These are phyloP conservation scores for Musa balbisiana DNA, from an alignment of 202 grass and related monocot genomes.

Conservation along the genomic window DNA sequence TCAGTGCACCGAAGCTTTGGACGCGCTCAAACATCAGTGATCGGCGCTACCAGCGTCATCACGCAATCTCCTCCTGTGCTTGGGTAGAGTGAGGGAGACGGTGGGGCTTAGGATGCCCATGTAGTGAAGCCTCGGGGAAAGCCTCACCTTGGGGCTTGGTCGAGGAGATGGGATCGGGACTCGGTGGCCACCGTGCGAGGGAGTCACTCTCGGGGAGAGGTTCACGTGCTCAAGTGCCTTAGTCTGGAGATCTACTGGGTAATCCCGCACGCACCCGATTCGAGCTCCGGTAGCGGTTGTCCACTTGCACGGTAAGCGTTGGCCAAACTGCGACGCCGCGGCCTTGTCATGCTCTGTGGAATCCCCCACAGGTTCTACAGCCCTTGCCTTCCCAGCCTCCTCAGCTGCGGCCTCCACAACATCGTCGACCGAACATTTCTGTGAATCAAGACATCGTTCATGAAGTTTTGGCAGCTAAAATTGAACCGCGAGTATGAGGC, in stretches of 20 bases:
- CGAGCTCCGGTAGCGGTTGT: background rate
- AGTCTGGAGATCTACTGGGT: conserved; percentile 1
- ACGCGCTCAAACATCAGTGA: too few relatives aligned
- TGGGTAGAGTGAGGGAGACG: background rate
- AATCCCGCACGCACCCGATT: background rate
- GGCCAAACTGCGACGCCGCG: conserved; percentile 3
- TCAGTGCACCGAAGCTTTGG: too few relatives aligned
- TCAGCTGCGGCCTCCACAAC: background rate
- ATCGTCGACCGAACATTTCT: conserved; percentile 71
- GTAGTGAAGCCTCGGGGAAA: conserved; percentile 47
- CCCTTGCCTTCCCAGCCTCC: too few relatives aligned
- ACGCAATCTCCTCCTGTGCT: background rate
- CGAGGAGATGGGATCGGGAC: background rate
- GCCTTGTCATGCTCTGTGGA: background rate
- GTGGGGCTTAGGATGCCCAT: background rate
- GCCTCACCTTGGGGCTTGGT: background rate
- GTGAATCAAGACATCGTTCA: conserved; percentile 16
- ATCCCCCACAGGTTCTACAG: conserved; percentile 1
- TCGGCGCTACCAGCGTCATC: too few relatives aligned
- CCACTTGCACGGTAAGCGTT: conserved; percentile 64
- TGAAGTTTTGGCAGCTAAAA: background rate
- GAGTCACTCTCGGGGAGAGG: conserved; percentile 49
- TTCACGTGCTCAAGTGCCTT: conserved; percentile 89
- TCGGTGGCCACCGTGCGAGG: background rate
- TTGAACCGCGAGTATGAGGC: background rate